These are phyloP conservation scores for Phanerochaete carnosa DNA, from an alignment of 768 basidiomycete species.

Conservation along the genomic window DNA sequence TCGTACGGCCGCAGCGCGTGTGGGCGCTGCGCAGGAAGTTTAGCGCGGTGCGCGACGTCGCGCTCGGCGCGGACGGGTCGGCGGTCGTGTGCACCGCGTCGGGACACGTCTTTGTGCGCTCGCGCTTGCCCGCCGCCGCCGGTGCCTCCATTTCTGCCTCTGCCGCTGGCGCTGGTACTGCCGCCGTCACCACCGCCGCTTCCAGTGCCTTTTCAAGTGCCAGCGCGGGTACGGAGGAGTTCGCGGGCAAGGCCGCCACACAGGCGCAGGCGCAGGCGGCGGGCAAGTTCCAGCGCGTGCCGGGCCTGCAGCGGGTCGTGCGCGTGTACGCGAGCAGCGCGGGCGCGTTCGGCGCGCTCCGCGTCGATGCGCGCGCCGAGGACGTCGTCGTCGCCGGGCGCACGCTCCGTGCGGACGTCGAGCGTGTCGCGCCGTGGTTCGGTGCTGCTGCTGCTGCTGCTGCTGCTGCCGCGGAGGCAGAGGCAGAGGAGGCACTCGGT, in stretches of 20 bases:
- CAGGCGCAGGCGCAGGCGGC: too few species aligned
- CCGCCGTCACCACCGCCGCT: not conserved
- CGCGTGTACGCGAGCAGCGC: constrained; percentile 76
- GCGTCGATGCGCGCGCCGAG: constrained; percentile 63
- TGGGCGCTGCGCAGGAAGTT: constrained; percentile 89
- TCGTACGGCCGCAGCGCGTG: constrained; percentile 79
- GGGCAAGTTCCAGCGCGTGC: constrained; percentile 82
- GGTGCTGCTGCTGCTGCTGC: not conserved
- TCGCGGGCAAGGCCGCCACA: constrained; percentile 44
- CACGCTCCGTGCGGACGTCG: constrained; percentile 62
- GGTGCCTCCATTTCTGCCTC: not conserved
- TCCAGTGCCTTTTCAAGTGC: too few species aligned
- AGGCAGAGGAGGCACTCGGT: not conserved
- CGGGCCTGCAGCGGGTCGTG: constrained; percentile 80
- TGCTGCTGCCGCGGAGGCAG: not conserved
- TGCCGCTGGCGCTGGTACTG: not conserved
- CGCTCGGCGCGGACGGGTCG: constrained; percentile 81
- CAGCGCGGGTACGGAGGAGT: constrained; percentile 17
- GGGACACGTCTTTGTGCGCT: constrained; percentile 88
- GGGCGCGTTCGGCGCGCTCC: constrained; percentile 85
- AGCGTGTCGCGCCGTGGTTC: constrained; percentile 55
- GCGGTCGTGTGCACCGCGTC: constrained; percentile 93
- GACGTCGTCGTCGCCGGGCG: constrained; percentile 55
- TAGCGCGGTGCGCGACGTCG: constrained; percentile 81
- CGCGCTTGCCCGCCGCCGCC: constrained; percentile 33